phyloP scores from a whole-genome alignment of 2,329 filamentous ascomycete species.

The Fusarium sp. region DNA sequence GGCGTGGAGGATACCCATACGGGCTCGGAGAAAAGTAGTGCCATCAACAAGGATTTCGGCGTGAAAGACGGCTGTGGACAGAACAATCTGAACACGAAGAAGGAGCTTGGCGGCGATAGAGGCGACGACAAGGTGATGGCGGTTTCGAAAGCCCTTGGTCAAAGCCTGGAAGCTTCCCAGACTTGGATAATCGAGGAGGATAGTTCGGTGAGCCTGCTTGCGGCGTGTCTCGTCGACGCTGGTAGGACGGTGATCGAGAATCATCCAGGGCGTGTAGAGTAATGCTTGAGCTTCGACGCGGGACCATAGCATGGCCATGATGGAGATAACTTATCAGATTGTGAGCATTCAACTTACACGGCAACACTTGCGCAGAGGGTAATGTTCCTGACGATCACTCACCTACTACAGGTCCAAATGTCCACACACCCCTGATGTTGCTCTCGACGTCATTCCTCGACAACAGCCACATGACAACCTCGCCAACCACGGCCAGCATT shows the following conservation, averaged over 20 bases:
- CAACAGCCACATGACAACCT: slow-evolving; percentile 41
- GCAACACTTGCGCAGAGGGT: neutral
- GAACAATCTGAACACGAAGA: slow-evolving; percentile 41
- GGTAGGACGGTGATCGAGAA: slow-evolving; percentile 40
- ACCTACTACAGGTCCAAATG: slow-evolving; percentile 45
- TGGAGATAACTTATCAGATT: slow-evolving; percentile 36
- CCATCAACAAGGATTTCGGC: slow-evolving; percentile 35
- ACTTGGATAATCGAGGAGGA: slow-evolving; percentile 45
- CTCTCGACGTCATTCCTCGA: slow-evolving; percentile 32
- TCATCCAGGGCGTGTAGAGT: slow-evolving; percentile 46
- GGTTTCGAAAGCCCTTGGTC: slow-evolving; percentile 34
- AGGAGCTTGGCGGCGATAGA: slow-evolving; percentile 40
- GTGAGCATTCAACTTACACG: slow-evolving; percentile 18
- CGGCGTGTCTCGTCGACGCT: slow-evolving; percentile 44
- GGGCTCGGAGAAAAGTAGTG: slow-evolving; percentile 30
- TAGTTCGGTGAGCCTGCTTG: slow-evolving; percentile 43
- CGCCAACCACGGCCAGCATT: slow-evolving; percentile 37
- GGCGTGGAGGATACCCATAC: slow-evolving; percentile 38
- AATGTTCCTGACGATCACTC: slow-evolving; percentile 32
- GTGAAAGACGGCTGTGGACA: slow-evolving; percentile 45
- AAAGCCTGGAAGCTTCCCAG: slow-evolving; percentile 40
- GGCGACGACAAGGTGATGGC: slow-evolving; percentile 43
- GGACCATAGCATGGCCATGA: slow-evolving; percentile 43
- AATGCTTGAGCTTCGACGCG: slow-evolving; percentile 45
- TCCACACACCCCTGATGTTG: slow-evolving; percentile 42